phyloP scores from a whole-genome alignment of 2,329 filamentous ascomycete genomes.

The Neospermospora avenae region DNA sequence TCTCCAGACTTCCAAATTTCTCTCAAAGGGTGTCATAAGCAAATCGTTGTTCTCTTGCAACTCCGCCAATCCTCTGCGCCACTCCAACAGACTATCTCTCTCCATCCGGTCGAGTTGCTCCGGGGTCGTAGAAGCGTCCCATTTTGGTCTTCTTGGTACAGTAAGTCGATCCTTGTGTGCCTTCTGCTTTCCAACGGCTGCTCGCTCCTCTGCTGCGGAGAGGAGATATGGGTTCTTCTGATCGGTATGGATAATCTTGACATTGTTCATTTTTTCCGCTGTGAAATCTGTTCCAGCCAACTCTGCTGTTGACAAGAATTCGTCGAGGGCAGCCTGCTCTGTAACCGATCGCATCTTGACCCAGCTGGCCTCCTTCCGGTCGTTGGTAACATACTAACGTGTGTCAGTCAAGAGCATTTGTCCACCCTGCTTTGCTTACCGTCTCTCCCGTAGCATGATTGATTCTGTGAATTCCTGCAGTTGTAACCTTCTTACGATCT shows the following conservation, averaged over 20 bases:
- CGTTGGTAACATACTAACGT: conserved; percentile 79
- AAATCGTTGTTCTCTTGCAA: conserved; percentile 91
- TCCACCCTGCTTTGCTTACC: conserved; percentile 38
- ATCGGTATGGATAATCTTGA: conserved; percentile 97
- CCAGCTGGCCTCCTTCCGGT: conserved; percentile 87
- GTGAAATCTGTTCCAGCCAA: conserved; percentile 98
- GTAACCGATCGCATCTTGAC: conserved; percentile 99
- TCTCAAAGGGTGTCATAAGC: conserved; percentile 95
- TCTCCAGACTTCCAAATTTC: conserved; percentile 96
- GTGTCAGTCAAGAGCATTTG: conserved; percentile 25
- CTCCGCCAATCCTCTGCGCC: conserved; percentile 87
- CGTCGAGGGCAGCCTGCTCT: conserved; percentile 92
- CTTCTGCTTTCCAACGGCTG: conserved; percentile 75
- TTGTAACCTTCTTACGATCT: conserved; percentile 71
- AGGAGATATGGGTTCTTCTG: conserved; percentile 94
- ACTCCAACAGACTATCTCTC: conserved; percentile 76
- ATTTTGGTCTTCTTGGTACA: conserved; percentile 83
- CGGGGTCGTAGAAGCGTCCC: conserved; percentile 82
- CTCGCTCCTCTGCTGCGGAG: conserved; percentile 78
- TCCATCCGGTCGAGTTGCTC: conserved; percentile 77
- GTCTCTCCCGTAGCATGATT: conserved; percentile 78
- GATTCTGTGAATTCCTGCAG: conserved; percentile 55
- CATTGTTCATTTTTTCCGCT: conserved; percentile 97
- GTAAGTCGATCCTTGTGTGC: conserved; percentile 76
- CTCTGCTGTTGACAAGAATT: conserved; percentile 93